Percentiles rank a stretch among this genome's conserved stretches.
These are phyloP conservation scores for Croton setiger DNA, from an alignment of 441 rosid genomes.

Conservation along the genomic window DNA sequence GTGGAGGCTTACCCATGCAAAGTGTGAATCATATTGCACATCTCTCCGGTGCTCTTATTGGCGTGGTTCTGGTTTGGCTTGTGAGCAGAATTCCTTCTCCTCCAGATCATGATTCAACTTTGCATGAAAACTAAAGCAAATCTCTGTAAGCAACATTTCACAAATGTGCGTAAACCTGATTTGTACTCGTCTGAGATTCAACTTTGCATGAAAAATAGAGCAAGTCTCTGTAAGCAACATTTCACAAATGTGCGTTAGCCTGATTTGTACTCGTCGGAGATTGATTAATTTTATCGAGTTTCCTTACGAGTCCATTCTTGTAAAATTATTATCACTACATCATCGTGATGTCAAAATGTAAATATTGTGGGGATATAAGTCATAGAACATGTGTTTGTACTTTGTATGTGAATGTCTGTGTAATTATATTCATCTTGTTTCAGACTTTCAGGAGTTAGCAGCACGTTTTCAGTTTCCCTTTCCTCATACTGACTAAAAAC, in stretches of 20 bases:
- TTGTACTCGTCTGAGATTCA: not conserved
- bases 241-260: not conserved
- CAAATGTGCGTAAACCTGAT: not conserved
- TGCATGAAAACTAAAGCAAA: slow-evolving; percentile 27
- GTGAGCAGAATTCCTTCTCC: slow-evolving; percentile 65
- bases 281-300: not conserved
- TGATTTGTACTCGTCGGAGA: not conserved
- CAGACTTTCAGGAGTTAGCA: not conserved
- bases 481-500: not conserved
- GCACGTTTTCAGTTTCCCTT: not conserved
- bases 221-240: too few relatives aligned
- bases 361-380: not conserved
- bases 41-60: slow-evolving; percentile 87
- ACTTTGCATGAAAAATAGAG: too few relatives aligned
- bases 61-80: slow-evolving; percentile 83
- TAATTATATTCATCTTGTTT: not conserved
- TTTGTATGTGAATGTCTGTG: not conserved
- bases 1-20: slow-evolving; percentile 54
- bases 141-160: slow-evolving; percentile 8
- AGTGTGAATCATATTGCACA: slow-evolving; percentile 81
- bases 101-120: slow-evolving; percentile 28
- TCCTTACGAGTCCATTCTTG: not conserved
- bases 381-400: not conserved
- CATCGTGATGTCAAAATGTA: not conserved
- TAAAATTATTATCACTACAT: not conserved